phyloP scores from a whole-genome alignment of 2,329 filamentous ascomycete species.

The Cryphonectria japonica region DNA sequence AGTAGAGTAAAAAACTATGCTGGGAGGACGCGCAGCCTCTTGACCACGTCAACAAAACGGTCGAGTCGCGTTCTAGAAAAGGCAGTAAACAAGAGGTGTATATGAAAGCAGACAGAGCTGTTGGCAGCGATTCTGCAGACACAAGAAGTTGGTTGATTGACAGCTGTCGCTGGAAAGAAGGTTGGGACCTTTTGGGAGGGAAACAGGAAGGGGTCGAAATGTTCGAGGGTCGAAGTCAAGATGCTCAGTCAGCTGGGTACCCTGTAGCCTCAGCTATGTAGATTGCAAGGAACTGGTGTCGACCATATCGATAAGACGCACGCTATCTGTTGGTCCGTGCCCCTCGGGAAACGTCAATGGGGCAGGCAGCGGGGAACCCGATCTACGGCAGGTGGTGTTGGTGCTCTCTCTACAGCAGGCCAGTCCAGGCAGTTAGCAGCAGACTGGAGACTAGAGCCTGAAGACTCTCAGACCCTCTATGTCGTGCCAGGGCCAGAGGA shows the following conservation, averaged over 20 bases:
- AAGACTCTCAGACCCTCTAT: background rate
- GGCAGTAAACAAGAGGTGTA: background rate
- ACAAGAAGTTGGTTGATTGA: background rate
- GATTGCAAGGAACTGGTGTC: background rate
- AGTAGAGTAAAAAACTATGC: background rate
- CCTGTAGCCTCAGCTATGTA: background rate
- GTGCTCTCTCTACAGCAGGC: background rate
- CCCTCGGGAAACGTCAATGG: background rate
- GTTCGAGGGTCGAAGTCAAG: conserved; percentile 15
- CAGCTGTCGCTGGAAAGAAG: conserved; percentile 1
- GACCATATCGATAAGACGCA: conserved; percentile 12
- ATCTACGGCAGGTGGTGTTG: conserved; percentile 1
- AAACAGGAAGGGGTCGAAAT: conserved; percentile 1
- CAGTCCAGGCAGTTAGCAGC: background rate
- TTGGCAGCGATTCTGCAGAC: background rate
- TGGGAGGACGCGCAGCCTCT: conserved; percentile 3
- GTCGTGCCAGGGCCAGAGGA: background rate
- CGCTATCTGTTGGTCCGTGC: background rate
- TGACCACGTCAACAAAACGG: background rate
- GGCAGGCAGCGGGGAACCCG: conserved; percentile 4
- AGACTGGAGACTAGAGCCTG: background rate
- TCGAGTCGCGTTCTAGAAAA: background rate
- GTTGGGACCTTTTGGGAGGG: background rate
- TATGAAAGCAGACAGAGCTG: background rate
- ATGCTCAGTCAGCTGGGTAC: background rate